phyloP scores from a whole-genome alignment of 805 yeast species.

The Wickerhamiella spandovensis region DNA sequence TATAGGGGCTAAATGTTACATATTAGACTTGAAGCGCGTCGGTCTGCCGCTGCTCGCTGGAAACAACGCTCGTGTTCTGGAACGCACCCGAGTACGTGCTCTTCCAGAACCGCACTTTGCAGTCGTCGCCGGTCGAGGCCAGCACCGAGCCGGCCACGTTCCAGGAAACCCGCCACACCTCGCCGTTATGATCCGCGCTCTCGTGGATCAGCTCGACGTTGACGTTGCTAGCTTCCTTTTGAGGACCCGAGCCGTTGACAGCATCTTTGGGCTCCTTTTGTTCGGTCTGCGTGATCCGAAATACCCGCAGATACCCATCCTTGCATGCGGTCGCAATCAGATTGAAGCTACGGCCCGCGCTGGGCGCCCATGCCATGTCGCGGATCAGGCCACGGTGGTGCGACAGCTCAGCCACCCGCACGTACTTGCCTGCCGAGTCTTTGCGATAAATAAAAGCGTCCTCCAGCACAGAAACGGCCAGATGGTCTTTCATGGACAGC shows the following conservation, averaged over 20 bases:
- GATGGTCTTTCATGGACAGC: slow-evolving; percentile 63
- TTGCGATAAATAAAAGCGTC: slow-evolving; percentile 62
- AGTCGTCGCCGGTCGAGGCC: slow-evolving; percentile 93
- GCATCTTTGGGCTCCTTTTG: neutral
- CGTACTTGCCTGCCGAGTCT: slow-evolving; percentile 33
- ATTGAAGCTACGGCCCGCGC: slow-evolving; percentile 82
- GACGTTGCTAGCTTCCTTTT: slow-evolving; percentile 10
- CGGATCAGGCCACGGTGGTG: slow-evolving; percentile 82
- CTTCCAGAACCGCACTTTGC: slow-evolving; percentile 84
- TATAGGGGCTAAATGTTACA: too few relatives aligned
- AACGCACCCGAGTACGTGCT: slow-evolving; percentile 73
- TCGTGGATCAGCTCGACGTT: slow-evolving; percentile 50
- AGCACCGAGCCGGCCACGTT: slow-evolving; percentile 84
- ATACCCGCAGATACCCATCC: slow-evolving; percentile 83
- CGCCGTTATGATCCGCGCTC: slow-evolving; percentile 66
- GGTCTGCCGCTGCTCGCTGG: slow-evolving; percentile 33
- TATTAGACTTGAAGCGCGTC: neutral
- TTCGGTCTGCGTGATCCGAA: slow-evolving; percentile 35
- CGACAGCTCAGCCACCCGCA: slow-evolving; percentile 45
- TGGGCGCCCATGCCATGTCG: slow-evolving; percentile 91
- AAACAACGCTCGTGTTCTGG: slow-evolving; percentile 79
- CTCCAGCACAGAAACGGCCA: slow-evolving; percentile 75
- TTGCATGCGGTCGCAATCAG: slow-evolving; percentile 90
- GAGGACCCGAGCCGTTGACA: too few relatives aligned
- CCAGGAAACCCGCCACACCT: slow-evolving; percentile 96